phyloP scores from a whole-genome alignment of 495 filamentous ascomycete species.

The Evernia prunastri region DNA sequence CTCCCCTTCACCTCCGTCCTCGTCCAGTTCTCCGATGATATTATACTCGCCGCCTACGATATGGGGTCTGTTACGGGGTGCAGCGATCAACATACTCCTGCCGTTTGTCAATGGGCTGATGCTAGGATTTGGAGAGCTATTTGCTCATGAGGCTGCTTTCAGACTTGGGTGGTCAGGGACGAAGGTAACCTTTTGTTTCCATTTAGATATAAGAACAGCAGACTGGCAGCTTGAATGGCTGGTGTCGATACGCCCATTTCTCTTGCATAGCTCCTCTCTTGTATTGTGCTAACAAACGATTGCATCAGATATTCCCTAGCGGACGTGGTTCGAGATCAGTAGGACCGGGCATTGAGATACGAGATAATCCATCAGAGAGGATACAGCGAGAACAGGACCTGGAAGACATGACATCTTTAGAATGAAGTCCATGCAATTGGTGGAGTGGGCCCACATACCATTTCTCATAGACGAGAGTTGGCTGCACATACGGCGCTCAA shows the following conservation, averaged over 20 bases:
- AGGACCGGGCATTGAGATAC: slow-evolving; percentile 62
- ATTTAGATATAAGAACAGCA: background rate
- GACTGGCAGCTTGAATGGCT: background rate
- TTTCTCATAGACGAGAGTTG: background rate
- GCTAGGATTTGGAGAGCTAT: slow-evolving; percentile 93
- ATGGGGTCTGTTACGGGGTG: slow-evolving; percentile 77
- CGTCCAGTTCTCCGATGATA: slow-evolving; percentile 68
- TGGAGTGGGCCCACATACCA: background rate
- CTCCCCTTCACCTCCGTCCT: slow-evolving; percentile 55
- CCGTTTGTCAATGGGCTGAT: slow-evolving; percentile 98
- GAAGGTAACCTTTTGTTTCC: slow-evolving; percentile 51
- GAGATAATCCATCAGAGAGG: slow-evolving; percentile 46
- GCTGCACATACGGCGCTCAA: slow-evolving; percentile 12
- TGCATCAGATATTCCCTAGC: slow-evolving; percentile 52
- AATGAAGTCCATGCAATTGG: slow-evolving; percentile 28
- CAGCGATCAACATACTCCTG: slow-evolving; percentile 87
- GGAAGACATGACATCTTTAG: slow-evolving; percentile 43
- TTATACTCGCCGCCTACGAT: slow-evolving; percentile 84
- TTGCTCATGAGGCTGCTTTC: slow-evolving; percentile 93
- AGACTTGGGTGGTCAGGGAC: slow-evolving; percentile 87
- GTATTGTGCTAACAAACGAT: slow-evolving; percentile 4
- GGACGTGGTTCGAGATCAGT: slow-evolving; percentile 50
- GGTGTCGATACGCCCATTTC: background rate
- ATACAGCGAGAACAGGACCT: slow-evolving; percentile 41
- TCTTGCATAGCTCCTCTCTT: background rate